Evolutionary conservation across 352 stramenopile genomes (phyloP).

Genomic region (Globisporangium takayamanum): DNA sequence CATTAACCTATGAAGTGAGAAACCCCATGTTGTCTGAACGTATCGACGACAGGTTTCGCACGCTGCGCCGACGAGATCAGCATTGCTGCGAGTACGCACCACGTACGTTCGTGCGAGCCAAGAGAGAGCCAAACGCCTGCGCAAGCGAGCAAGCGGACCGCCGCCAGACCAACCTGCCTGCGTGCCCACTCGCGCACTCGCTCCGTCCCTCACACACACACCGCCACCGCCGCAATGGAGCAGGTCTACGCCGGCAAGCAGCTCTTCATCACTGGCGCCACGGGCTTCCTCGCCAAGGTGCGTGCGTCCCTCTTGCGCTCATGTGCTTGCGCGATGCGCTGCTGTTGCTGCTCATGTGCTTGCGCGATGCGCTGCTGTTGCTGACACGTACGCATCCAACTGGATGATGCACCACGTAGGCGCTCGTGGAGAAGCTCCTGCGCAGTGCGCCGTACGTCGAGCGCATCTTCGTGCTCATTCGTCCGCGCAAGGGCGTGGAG

Average conservation of each 20-base stretch:
- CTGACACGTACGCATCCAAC: background rate
- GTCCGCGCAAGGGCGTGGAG: constrained; percentile 62
- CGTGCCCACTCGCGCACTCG: background rate
- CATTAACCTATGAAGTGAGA: too few relatives aligned
- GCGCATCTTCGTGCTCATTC: constrained; percentile 75
- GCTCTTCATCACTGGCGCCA: constrained; percentile 83
- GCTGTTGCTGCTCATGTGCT: constrained; percentile 3
- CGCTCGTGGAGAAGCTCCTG: constrained; percentile 76
- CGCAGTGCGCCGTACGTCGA: constrained; percentile 51
- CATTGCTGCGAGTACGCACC: too few relatives aligned
- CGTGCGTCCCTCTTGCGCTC: background rate
- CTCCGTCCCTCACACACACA: background rate
- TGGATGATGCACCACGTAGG: constrained; percentile 19
- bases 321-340: constrained; percentile 3
- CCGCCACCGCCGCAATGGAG: constrained; percentile 29
- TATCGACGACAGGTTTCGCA: too few relatives aligned
- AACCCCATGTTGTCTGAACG: too few relatives aligned
- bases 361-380: background rate
- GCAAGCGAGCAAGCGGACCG: too few relatives aligned
- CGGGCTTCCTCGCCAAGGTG: constrained; percentile 84
- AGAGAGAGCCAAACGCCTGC: too few relatives aligned
- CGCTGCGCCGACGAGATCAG: too few relatives aligned
- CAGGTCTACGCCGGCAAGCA: constrained; percentile 48
- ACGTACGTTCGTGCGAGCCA: too few relatives aligned
- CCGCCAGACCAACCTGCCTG: too few relatives aligned